phyloP scores from a whole-genome alignment of 352 stramenopile species.

The Phytophthora pistaciae region DNA sequence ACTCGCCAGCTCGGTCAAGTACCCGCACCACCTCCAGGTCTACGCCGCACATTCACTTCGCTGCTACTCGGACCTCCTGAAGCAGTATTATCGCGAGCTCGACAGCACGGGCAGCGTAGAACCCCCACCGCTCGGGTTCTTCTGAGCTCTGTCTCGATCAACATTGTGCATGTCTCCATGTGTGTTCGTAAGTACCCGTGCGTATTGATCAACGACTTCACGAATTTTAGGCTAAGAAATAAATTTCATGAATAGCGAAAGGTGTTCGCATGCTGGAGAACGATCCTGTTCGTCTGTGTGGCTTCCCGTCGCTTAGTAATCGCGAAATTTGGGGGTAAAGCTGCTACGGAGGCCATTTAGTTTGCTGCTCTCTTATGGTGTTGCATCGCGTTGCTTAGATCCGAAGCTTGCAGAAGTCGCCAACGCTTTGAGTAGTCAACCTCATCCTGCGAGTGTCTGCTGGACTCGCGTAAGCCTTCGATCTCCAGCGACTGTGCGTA shows the following conservation, averaged over 20 bases:
- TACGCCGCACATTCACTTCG: conserved; percentile 70
- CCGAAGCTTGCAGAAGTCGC: conserved; percentile 30
- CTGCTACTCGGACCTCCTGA: conserved; percentile 70
- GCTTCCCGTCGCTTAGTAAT: not conserved
- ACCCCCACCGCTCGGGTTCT: conserved; percentile 63
- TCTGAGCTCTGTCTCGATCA: conserved; percentile 30
- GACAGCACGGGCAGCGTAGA: conserved; percentile 52
- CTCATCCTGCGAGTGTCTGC: conserved; percentile 43
- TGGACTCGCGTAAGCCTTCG: conserved; percentile 82
- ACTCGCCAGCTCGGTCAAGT: conserved; percentile 63
- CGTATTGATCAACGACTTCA: not conserved
- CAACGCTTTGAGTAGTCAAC: conserved; percentile 56
- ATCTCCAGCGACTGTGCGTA: conserved; percentile 86
- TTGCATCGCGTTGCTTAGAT: conserved; percentile 10
- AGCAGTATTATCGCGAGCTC: conserved; percentile 73
- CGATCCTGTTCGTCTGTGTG: not conserved
- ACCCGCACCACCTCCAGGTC: conserved; percentile 61
- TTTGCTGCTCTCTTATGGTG: conserved; percentile 10
- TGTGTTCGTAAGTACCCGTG: not conserved
- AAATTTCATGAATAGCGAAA: not conserved
- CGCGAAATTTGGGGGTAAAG: not conserved
- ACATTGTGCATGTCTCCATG: not conserved
- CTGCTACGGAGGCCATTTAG: not conserved
- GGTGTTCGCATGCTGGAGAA: not conserved
- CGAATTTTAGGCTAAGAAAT: not conserved